phyloP scores from a whole-genome alignment of 257 asterid species.

The Nicotiana undulata region DNA sequence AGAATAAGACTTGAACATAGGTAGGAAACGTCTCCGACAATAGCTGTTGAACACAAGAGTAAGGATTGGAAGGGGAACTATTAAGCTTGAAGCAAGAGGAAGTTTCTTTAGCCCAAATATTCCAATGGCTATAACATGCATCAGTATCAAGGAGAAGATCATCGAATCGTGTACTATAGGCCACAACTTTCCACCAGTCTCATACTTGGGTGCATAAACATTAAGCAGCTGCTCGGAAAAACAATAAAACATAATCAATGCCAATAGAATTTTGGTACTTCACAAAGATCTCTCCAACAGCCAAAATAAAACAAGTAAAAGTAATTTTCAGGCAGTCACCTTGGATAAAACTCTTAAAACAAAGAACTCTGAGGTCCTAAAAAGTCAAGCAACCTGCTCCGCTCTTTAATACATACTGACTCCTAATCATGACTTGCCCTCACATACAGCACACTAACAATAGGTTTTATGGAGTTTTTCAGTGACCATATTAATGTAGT shows the following conservation, averaged over 20 bases:
- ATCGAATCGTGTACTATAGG: slow-evolving; percentile 87
- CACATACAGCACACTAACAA: background rate
- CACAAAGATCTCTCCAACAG: background rate
- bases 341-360: background rate
- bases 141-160: slow-evolving; percentile 64
- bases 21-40: slow-evolving; percentile 77
- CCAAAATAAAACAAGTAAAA: background rate
- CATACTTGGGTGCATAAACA: slow-evolving; percentile 72
- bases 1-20: slow-evolving; percentile 67
- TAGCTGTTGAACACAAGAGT: slow-evolving; percentile 83
- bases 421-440: background rate
- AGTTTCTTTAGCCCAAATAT: slow-evolving; percentile 82
- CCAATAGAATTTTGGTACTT: background rate
- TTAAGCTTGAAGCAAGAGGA: slow-evolving; percentile 74
- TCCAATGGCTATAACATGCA: slow-evolving; percentile 93
- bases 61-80: slow-evolving; percentile 83
- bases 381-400: background rate
- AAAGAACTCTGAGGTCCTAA: background rate
- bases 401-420: background rate
- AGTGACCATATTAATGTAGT: background rate
- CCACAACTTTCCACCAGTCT: slow-evolving; percentile 93
- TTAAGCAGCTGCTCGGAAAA: slow-evolving; percentile 49
- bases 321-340: background rate
- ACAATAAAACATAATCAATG: background rate
- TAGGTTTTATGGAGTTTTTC: background rate